phyloP scores from a whole-genome alignment of 2,329 filamentous ascomycete genomes.

The Hyphodiscus sp. region DNA sequence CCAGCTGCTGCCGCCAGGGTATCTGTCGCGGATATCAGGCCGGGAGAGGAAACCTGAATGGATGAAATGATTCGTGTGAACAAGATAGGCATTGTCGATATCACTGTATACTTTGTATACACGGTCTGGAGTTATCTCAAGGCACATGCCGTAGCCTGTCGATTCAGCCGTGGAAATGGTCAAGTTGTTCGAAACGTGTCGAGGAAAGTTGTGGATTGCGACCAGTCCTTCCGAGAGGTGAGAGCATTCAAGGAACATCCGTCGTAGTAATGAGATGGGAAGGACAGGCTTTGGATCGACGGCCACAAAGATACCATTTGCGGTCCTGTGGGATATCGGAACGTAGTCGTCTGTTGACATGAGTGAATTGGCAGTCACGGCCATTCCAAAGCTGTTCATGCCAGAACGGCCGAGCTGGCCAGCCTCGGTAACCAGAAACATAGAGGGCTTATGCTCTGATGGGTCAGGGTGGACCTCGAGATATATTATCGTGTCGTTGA shows the following conservation, averaged over 20 bases:
- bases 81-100: conserved; percentile 16
- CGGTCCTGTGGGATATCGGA: conserved; percentile 5
- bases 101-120: conserved; percentile 14
- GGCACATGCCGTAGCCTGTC: conserved; percentile 16
- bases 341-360: conserved; percentile 24
- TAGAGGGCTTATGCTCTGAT: conserved; percentile 13
- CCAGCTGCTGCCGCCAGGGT: conserved; percentile 22
- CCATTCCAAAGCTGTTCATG: conserved; percentile 28
- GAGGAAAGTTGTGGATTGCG: conserved; percentile 10
- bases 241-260: conserved; percentile 22
- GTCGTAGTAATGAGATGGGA: conserved; percentile 21
- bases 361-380: conserved; percentile 26
- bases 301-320: background rate
- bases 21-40: conserved; percentile 12
- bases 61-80: conserved; percentile 28
- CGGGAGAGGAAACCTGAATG: conserved; percentile 16
- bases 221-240: conserved; percentile 14
- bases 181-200: conserved; percentile 27
- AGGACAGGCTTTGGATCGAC: conserved; percentile 10
- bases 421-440: conserved; percentile 28
- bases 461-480: conserved; percentile 23
- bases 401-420: conserved; percentile 27
- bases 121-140: conserved; percentile 24
- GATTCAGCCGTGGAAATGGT: conserved; percentile 17
- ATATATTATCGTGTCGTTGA: conserved; percentile 22